A percentile compares a stretch with the other conserved stretches of the same genome.
Evolutionary conservation across 768 basidiomycete genomes (phyloP).

Genomic region (Antrodiella citrinella): DNA sequence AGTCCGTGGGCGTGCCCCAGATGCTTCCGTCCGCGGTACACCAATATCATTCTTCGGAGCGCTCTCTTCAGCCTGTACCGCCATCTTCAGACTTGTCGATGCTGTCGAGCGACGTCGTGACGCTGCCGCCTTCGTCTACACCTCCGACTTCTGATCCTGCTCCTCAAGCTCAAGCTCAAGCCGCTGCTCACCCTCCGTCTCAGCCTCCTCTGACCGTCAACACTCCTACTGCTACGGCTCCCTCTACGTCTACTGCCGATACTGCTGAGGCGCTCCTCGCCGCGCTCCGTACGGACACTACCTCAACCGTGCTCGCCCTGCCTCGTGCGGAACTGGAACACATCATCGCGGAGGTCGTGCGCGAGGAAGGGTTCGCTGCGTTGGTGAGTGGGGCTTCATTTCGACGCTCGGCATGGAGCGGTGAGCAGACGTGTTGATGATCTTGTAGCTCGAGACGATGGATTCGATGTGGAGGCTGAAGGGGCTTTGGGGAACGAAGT

Average conservation of each 20-base stretch:
- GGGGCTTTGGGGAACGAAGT: slow-evolving; percentile 17
- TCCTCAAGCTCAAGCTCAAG: slow-evolving; percentile 7
- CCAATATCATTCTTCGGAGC: too few species aligned
- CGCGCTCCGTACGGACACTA: slow-evolving; percentile 36
- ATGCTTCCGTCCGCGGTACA: too few species aligned
- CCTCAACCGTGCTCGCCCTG: slow-evolving; percentile 45
- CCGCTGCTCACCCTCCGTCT: slow-evolving; percentile 4
- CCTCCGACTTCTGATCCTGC: slow-evolving; percentile 2
- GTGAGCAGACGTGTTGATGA: too few species aligned
- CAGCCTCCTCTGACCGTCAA: background rate
- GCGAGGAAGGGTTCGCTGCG: slow-evolving; percentile 69
- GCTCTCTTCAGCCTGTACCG: too few species aligned
- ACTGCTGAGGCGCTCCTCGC: slow-evolving; percentile 21
- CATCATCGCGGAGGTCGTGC: slow-evolving; percentile 51
- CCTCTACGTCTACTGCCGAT: background rate
- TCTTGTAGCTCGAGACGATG: slow-evolving; percentile 47
- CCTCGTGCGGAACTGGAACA: slow-evolving; percentile 44
- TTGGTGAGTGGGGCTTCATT: slow-evolving; percentile 47
- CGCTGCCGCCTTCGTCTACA: background rate
- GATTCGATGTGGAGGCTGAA: slow-evolving; percentile 45
- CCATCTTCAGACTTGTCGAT: too few species aligned
- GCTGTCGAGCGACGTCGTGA: background rate
- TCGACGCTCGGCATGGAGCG: too few species aligned
- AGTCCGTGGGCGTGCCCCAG: too few species aligned
- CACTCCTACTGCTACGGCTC: too few species aligned